Evolutionary conservation across 2,329 filamentous ascomycete genomes (phyloP).

Genomic region (Pseudopithomyces chartarum): DNA sequence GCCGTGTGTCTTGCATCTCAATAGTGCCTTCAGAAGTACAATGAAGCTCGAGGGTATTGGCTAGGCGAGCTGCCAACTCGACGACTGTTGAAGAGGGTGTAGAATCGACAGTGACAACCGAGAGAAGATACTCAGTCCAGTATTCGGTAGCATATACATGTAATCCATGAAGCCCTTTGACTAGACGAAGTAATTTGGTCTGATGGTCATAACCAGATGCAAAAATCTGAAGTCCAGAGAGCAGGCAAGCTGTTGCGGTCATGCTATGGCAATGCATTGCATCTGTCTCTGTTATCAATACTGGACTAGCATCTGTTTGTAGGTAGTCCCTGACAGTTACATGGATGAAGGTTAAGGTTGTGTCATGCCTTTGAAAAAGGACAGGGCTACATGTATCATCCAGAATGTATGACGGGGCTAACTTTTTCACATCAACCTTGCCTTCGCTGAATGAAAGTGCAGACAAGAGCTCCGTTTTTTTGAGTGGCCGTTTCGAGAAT

Average conservation of each 20-base stretch:
- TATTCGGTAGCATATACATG: constrained; percentile 21
- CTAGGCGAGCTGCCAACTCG: background rate
- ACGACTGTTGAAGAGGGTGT: background rate
- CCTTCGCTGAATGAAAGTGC: constrained; percentile 20
- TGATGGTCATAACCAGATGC: background rate
- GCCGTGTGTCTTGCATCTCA: no score
- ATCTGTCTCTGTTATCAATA: constrained; percentile 4
- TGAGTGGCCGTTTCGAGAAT: constrained; percentile 13
- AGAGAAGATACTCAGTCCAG: constrained; percentile 20
- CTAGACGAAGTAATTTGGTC: constrained; percentile 9
- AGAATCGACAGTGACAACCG: constrained; percentile 1
- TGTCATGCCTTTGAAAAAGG: constrained; percentile 15
- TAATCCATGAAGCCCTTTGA: constrained; percentile 20
- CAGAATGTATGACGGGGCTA: constrained; percentile 10
- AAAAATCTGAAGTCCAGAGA: constrained; percentile 11
- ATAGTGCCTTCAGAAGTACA: background rate
- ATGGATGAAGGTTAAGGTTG: constrained; percentile 19
- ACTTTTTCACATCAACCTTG: background rate
- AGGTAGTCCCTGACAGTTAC: constrained; percentile 20
- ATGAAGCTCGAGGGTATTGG: background rate
- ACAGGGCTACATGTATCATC: constrained; percentile 19
- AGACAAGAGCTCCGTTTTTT: constrained; percentile 14
- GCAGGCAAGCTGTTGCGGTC: constrained; percentile 12
- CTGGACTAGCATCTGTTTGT: background rate
- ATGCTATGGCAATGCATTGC: constrained; percentile 10